A percentile compares a stretch with the other conserved stretches of the same genome.
These are phyloP conservation scores for Dicorynia guianensis DNA, from an alignment of 306 rosid species.

Conservation along the genomic window DNA sequence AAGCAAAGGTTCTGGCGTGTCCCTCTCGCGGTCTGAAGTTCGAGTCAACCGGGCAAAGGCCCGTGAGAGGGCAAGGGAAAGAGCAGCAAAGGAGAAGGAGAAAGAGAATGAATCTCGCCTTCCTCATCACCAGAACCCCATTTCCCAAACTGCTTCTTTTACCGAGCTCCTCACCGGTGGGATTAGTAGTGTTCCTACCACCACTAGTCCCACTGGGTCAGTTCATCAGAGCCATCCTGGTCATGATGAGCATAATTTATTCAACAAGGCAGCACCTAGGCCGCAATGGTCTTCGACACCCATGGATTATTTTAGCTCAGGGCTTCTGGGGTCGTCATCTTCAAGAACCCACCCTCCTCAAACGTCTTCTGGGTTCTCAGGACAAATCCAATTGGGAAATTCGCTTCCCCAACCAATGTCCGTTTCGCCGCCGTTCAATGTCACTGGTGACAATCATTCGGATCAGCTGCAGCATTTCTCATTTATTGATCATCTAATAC, in stretches of 20 bases:
- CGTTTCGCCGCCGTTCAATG: conserved; percentile 55
- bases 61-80: conserved; percentile 82
- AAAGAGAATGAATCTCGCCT: conserved; percentile 55
- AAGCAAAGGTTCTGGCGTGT: conserved; percentile 89
- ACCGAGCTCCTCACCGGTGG: conserved; percentile 85
- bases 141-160: conserved; percentile 67
- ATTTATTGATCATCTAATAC: conserved; percentile 65
- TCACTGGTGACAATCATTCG: conserved; percentile 53
- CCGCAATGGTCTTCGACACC: conserved; percentile 55
- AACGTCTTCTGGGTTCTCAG: conserved; percentile 60
- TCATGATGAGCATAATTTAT: conserved; percentile 49
- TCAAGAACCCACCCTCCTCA: conserved; percentile 52
- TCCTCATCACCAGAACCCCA: conserved; percentile 41
- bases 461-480: conserved; percentile 67
- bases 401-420: conserved; percentile 61
- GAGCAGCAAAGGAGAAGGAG: conserved; percentile 62
- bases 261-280: conserved; percentile 52
- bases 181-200: conserved; percentile 40
- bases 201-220: conserved; percentile 54
- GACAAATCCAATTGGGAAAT: conserved; percentile 62
- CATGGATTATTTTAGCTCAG: conserved; percentile 70
- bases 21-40: conserved; percentile 77
- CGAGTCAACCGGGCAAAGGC: conserved; percentile 77
- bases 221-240: conserved; percentile 44
- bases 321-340: conserved; percentile 55